A percentile compares a stretch with the other conserved stretches of the same genome.
phyloP scores from a whole-genome alignment of 2,329 filamentous ascomycete species.

The Erysiphe neolycopersici region DNA sequence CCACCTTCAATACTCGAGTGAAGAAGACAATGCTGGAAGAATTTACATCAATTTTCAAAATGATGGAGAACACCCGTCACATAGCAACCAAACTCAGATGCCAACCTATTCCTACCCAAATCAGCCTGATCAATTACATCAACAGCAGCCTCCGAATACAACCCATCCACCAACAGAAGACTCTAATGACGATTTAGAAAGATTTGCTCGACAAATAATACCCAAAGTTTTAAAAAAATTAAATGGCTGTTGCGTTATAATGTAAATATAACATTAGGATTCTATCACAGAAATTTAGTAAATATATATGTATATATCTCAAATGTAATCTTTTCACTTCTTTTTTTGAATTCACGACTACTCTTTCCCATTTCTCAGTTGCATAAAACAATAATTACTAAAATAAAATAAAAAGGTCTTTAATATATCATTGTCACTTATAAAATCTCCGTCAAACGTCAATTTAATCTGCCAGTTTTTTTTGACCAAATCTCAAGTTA shows the following conservation, averaged over 20 bases:
- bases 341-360: too few relatives aligned
- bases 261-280: constrained; percentile 4
- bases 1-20: constrained; percentile 57
- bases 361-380: too few relatives aligned
- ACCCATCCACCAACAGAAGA: constrained; percentile 18
- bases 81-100: constrained; percentile 16
- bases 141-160: constrained; percentile 10
- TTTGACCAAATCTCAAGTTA: too few relatives aligned
- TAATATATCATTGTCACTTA: too few relatives aligned
- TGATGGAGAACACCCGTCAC: constrained; percentile 21
- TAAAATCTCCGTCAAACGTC: too few relatives aligned
- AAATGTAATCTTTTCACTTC: too few relatives aligned
- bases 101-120: constrained; percentile 5
- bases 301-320: too few relatives aligned
- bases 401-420: too few relatives aligned
- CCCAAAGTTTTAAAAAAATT: constrained; percentile 12
- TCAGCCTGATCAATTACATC: constrained; percentile 17
- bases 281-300: too few relatives aligned
- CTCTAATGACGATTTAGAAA: constrained; percentile 13
- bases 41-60: constrained; percentile 72
- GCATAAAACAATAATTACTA: too few relatives aligned
- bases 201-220: constrained; percentile 11
- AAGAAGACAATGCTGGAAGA: constrained; percentile 56
- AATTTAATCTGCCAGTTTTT: too few relatives aligned
- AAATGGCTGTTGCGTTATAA: constrained; percentile 12